Percentiles rank a stretch among this genome's conserved stretches.
Conservation (phyloP, 768 basidiomycete species). For the Boletus sensibilis region DNA sequence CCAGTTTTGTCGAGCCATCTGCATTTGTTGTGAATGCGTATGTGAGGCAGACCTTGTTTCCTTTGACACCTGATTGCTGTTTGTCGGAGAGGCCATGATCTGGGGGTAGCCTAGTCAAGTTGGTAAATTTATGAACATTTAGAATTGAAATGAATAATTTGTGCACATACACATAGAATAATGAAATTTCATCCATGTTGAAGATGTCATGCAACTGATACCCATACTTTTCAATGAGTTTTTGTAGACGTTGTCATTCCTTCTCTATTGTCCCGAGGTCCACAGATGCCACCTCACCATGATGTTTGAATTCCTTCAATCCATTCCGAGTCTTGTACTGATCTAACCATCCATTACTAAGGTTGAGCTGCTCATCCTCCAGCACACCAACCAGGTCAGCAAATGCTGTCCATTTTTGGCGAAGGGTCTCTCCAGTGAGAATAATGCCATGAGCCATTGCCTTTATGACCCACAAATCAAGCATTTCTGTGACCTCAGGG, state of each 20-base stretch:
- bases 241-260: not conserved
- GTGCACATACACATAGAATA: not conserved
- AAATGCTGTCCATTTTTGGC: constrained; percentile 35
- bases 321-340: too few relatives aligned
- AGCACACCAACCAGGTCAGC: not conserved
- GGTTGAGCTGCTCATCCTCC: not conserved
- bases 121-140: too few relatives aligned
- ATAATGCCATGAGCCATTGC: constrained; percentile 21
- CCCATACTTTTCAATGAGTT: not conserved
- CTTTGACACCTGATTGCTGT: not conserved
- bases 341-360: too few relatives aligned
- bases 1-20: too few relatives aligned
- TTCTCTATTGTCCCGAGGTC: not conserved
- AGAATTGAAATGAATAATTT: too few relatives aligned
- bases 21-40: too few relatives aligned
- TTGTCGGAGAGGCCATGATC: not conserved
- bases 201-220: not conserved
- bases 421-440: constrained; percentile 20
- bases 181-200: not conserved
- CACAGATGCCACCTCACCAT: constrained; percentile 38
- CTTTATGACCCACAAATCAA: constrained; percentile 37
- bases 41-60: not conserved
- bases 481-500: constrained; percentile 36
- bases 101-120: not conserved
- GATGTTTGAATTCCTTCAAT: not conserved